Evolutionary conservation across 768 basidiomycete genomes (phyloP), one percentile per base, ranked within the genome.

Genomic region (Tylopilus vinaceipallidus): DNA sequence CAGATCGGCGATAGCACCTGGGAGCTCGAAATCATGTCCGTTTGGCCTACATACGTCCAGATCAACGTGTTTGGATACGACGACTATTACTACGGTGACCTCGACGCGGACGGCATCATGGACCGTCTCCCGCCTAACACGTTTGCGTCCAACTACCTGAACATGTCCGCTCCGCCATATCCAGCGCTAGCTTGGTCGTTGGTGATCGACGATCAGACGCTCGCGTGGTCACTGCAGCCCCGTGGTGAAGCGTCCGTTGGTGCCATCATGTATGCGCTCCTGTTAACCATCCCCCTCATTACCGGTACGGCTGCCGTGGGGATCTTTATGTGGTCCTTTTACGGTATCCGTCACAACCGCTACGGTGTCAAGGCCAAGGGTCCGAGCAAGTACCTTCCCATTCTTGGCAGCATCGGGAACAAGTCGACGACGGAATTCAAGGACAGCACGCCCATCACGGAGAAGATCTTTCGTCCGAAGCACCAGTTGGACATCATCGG

Each of bases 271-370:
- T 97, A 86, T 62, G 91, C 83, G 1, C 80, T 95, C 34, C 76
- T 95, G 38, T 74, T 88, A 26, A 58, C 82, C 35, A 90, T 95
- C 52, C 94, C 94, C 6, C 71, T 93, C 55, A 79, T 95, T 67
- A 94, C 93, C 17, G 94, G 83, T 52, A 78, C 81, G 13, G 74
- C 91, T 42, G 91, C 94, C 14, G 91, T 91, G 40, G 62, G 84
- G 44, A 65, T 93, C 68, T 97, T 97, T 81, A 89, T 93, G 83
- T 93, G 89, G 84, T 84, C 87, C 6, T 97, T 97, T 80, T 97
- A 97, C 62, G 91, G 92, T 26, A 95, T 97, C 74, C 91, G 81
- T 65, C 86, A 93, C 75, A 97, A 97, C 70, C 84, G 85, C 67
- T 95, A 85, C 71, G 94, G 94, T 71, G 82, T 87, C 58, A 83